phyloP scores from a whole-genome alignment of 2,329 filamentous ascomycete species.

The Alternaria panax region DNA sequence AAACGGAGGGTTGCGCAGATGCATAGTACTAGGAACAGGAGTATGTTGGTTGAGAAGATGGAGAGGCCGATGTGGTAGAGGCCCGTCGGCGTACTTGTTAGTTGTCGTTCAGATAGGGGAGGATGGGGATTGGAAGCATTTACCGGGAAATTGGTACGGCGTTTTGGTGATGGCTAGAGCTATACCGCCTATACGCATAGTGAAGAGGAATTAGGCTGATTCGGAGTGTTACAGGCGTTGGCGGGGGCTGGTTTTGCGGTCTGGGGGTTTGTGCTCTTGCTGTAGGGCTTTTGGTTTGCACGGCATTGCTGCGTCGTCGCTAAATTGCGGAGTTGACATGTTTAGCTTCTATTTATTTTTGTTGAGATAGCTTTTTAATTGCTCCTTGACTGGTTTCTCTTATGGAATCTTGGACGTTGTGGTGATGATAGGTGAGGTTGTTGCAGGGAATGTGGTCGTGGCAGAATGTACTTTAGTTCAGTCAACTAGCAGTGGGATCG shows the following conservation, averaged over 20 bases:
- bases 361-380: neutral
- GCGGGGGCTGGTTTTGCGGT: neutral
- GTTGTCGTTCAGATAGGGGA: neutral
- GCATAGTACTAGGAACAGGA: neutral
- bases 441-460: neutral
- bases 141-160: constrained; percentile 48
- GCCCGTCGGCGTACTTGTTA: neutral
- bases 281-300: neutral
- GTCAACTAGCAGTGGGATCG: neutral
- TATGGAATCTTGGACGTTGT: neutral
- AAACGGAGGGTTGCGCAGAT: neutral
- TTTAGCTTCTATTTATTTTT: neutral
- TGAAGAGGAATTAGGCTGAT: constrained; percentile 56
- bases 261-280: neutral
- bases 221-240: constrained; percentile 50
- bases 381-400: neutral
- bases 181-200: constrained; percentile 58
- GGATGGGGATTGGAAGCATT: neutral
- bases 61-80: neutral
- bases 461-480: neutral
- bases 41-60: neutral
- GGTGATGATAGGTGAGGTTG: neutral
- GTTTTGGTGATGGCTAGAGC: constrained; percentile 52
- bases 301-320: neutral
- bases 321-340: neutral